These are phyloP conservation scores for Diaporthe citriasiana DNA, from an alignment of 2,329 filamentous ascomycete genomes.

Conservation along the genomic window DNA sequence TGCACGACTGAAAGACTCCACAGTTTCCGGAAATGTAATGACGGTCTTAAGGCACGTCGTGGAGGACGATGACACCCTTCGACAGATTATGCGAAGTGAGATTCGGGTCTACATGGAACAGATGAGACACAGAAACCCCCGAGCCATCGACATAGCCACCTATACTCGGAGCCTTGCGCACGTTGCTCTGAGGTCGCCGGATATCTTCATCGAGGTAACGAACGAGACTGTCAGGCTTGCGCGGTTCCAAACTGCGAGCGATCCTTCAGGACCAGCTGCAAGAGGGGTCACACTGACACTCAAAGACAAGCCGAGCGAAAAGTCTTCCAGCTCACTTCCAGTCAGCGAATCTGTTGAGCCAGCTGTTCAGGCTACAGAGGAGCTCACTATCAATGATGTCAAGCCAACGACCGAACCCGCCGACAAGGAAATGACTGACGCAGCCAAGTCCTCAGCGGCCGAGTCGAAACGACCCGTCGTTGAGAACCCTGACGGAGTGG, in stretches of 20 bases:
- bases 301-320: constrained; percentile 37
- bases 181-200: constrained; percentile 83
- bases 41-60: constrained; percentile 91
- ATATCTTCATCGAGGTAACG: constrained; percentile 88
- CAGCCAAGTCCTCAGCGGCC: constrained; percentile 68
- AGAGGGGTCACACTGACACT: constrained; percentile 35
- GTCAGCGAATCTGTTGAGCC: constrained; percentile 60
- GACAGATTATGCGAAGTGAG: constrained; percentile 92
- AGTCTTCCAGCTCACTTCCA: constrained; percentile 39
- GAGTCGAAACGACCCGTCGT: constrained; percentile 88
- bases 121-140: constrained; percentile 54
- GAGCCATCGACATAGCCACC: constrained; percentile 76
- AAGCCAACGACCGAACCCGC: constrained; percentile 72
- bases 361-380: constrained; percentile 61
- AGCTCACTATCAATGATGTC: constrained; percentile 64
- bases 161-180: constrained; percentile 86
- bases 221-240: constrained; percentile 85
- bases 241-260: constrained; percentile 62
- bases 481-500: constrained; percentile 93
- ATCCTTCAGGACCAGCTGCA: constrained; percentile 46
- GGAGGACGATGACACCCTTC: constrained; percentile 92
- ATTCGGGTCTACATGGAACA: constrained; percentile 85
- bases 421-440: constrained; percentile 74
- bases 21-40: constrained; percentile 76
- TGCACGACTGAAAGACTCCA: constrained; percentile 74